Evolutionary conservation across 169 alveolate genomes (phyloP).

Genomic region (Cytauxzoon felis): DNA sequence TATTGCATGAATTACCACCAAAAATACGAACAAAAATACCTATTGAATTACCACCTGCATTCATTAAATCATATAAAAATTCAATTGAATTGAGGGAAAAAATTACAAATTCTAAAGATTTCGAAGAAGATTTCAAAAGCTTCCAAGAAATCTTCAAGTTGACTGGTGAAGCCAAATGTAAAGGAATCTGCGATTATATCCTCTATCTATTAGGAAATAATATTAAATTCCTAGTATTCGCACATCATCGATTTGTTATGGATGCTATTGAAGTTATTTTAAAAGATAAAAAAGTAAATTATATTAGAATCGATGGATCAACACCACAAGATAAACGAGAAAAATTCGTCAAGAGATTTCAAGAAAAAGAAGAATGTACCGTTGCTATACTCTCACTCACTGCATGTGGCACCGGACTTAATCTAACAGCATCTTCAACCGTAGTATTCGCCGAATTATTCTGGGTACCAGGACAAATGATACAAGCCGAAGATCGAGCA

Average conservation of each 20-base stretch:
- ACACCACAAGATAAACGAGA: constrained; percentile 85
- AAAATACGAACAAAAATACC: constrained; percentile 88
- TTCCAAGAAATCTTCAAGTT: constrained; percentile 77
- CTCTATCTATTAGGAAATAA: constrained; percentile 84
- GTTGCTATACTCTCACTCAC: constrained; percentile 92
- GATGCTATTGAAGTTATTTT: constrained; percentile 82
- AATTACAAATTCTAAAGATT: constrained; percentile 13
- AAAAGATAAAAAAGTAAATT: constrained; percentile 67
- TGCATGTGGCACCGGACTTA: constrained; percentile 94
- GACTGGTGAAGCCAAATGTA: constrained; percentile 92
- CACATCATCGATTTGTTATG: constrained; percentile 90
- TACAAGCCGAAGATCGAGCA: constrained; percentile 97
- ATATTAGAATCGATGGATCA: constrained; percentile 93
- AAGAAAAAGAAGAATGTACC: constrained; percentile 68
- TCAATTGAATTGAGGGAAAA: constrained; percentile 26
- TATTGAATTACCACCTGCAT: constrained; percentile 67
- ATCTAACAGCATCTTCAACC: constrained; percentile 92
- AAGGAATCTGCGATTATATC: constrained; percentile 88
- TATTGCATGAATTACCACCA: constrained; percentile 89
- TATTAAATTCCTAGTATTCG: constrained; percentile 89
- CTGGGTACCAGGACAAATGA: constrained; percentile 97
- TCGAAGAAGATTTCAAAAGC: constrained; percentile 40
- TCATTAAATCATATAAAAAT: constrained; percentile 4
- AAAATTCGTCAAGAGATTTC: constrained; percentile 84
- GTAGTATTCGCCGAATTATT: constrained; percentile 95